Evolutionary conservation across 1,139 yeast species (phyloP).

Genomic region (Blastobotrys indianensis): DNA sequence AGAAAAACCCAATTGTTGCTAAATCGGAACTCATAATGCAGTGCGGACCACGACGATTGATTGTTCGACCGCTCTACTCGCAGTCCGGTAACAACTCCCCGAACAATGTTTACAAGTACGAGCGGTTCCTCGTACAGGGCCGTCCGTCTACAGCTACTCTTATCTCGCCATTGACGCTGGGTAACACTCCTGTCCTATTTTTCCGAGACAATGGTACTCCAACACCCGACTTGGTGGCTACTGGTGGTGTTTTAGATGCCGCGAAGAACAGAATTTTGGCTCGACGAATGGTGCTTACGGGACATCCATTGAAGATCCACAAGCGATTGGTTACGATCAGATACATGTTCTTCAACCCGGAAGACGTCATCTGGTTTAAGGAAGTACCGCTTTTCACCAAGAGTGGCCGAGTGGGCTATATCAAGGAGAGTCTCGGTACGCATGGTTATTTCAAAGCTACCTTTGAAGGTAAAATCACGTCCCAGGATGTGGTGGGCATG

Average conservation of each 20-base stretch:
- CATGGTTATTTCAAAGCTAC: constrained; percentile 97
- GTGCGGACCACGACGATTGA: constrained; percentile 87
- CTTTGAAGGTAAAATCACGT: constrained; percentile 82
- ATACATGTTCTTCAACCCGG: constrained; percentile 93
- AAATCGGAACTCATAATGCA: constrained; percentile 77
- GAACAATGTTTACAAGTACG: constrained; percentile 83
- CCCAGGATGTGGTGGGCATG: constrained; percentile 94
- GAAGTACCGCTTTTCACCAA: constrained; percentile 90
- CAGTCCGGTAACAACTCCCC: constrained; percentile 64
- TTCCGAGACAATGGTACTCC: constrained; percentile 46
- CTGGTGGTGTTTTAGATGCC: constrained; percentile 83
- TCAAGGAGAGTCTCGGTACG: constrained; percentile 93
- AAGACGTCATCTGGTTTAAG: constrained; percentile 85
- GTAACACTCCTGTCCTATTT: constrained; percentile 44
- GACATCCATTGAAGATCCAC: constrained; percentile 93
- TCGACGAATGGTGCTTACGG: constrained; percentile 84
- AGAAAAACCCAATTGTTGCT: constrained; percentile 71
- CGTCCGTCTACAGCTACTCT: constrained; percentile 72
- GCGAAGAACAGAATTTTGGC: constrained; percentile 83
- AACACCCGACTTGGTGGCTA: constrained; percentile 73
- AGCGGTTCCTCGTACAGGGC: constrained; percentile 81
- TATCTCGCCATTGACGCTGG: constrained; percentile 82
- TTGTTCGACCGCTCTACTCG: constrained; percentile 79
- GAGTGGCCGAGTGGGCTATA: constrained; percentile 86
- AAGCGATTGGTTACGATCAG: constrained; percentile 86